These are phyloP conservation scores for Pseudomassariella vexata DNA, from an alignment of 2,329 filamentous ascomycete genomes.

Conservation along the genomic window DNA sequence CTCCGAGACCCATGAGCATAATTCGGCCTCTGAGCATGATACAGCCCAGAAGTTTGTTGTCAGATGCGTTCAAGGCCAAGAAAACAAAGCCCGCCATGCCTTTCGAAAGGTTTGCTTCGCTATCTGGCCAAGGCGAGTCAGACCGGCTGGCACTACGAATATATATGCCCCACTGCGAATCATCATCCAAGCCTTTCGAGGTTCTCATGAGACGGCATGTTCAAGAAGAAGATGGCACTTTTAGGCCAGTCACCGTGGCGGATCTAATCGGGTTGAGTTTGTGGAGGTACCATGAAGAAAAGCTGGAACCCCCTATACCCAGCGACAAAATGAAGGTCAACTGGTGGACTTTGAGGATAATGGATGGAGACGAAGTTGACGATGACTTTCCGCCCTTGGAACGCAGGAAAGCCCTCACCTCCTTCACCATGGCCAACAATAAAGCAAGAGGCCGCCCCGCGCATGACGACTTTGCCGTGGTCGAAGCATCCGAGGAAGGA, in stretches of 20 bases:
- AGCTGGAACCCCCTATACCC: conserved; percentile 60
- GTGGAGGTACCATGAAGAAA: conserved; percentile 74
- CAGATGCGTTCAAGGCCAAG: conserved; percentile 67
- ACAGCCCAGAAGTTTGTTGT: conserved; percentile 65
- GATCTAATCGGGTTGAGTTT: conserved; percentile 78
- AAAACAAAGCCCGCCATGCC: conserved; percentile 64
- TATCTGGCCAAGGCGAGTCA: conserved; percentile 73
- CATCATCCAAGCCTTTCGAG: conserved; percentile 60
- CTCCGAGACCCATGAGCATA: conserved; percentile 62
- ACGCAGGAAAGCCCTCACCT: conserved; percentile 65
- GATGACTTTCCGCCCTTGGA: conserved; percentile 78
- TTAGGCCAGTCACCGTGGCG: conserved; percentile 63
- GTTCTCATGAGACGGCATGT: conserved; percentile 65
- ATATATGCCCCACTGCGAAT: conserved; percentile 66
- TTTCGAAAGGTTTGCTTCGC: conserved; percentile 69
- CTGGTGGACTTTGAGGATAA: conserved; percentile 77
- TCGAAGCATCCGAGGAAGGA: conserved; percentile 63
- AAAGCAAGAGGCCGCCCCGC: conserved; percentile 59
- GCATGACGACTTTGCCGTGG: conserved; percentile 77
- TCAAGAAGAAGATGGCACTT: conserved; percentile 58
- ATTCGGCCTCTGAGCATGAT: conserved; percentile 60
- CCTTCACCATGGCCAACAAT: conserved; percentile 79
- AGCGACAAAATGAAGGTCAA: conserved; percentile 69
- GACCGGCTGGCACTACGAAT: conserved; percentile 73
- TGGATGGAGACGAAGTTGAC: conserved; percentile 78